These are phyloP conservation scores for Aspergillus wentii DNA, from an alignment of 495 filamentous ascomycete genomes.

Conservation along the genomic window DNA sequence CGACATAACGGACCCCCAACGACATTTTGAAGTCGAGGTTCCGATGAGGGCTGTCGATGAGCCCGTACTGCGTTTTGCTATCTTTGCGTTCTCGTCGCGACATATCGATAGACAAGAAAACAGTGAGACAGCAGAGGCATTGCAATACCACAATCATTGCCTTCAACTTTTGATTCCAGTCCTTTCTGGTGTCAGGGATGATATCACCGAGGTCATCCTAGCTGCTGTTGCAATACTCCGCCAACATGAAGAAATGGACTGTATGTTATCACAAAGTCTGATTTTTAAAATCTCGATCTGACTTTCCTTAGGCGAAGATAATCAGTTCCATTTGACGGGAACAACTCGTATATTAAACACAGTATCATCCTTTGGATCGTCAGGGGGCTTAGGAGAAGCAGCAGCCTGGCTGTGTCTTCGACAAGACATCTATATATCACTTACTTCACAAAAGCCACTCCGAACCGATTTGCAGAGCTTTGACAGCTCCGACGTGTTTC, in stretches of 20 bases:
- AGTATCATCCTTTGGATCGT: slow-evolving; percentile 21
- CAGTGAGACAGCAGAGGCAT: slow-evolving; percentile 15
- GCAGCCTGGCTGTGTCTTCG: slow-evolving; percentile 29
- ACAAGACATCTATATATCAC: slow-evolving; percentile 24
- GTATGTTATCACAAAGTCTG: no score
- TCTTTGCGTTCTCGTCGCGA: slow-evolving; percentile 26
- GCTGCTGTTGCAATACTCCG: slow-evolving; percentile 25
- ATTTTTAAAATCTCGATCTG: neutral
- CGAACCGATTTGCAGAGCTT: slow-evolving; percentile 22
- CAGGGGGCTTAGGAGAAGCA: slow-evolving; percentile 23
- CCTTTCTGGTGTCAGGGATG: slow-evolving; percentile 14
- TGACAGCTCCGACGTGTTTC: slow-evolving; percentile 18
- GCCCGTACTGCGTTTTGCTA: slow-evolving; percentile 19
- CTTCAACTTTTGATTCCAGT: slow-evolving; percentile 22
- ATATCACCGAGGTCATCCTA: slow-evolving; percentile 22
- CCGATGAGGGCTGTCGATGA: slow-evolving; percentile 19
- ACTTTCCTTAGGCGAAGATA: slow-evolving; percentile 19
- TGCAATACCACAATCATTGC: slow-evolving; percentile 24
- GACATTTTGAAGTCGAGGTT: slow-evolving; percentile 23
- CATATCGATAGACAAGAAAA: slow-evolving; percentile 18
- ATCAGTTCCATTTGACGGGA: slow-evolving; percentile 26
- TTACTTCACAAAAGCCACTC: slow-evolving; percentile 21
- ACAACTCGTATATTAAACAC: slow-evolving; percentile 26
- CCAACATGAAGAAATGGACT: slow-evolving; percentile 29
- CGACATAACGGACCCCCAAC: slow-evolving; percentile 25